Evolutionary conservation across 306 rosid species (phyloP).

Genomic region (Acacia confusa): DNA sequence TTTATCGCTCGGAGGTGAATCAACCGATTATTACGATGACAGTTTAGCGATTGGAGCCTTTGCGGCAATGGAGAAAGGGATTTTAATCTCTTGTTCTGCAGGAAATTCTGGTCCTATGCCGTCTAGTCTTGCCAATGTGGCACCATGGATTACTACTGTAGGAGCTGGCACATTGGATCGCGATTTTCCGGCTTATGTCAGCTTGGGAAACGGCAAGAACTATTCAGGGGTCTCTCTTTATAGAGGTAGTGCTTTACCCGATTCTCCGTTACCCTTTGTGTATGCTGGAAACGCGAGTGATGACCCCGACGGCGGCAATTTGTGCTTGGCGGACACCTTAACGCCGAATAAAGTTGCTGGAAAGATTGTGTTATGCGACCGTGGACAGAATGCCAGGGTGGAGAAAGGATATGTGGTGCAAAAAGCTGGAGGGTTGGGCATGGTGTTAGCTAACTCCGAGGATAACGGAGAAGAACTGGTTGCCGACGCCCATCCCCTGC

Average conservation of each 20-base stretch:
- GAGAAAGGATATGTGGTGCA: slow-evolving; percentile 67
- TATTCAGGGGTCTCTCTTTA: slow-evolving; percentile 64
- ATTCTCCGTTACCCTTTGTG: slow-evolving; percentile 38
- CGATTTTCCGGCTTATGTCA: slow-evolving; percentile 64
- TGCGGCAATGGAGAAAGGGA: slow-evolving; percentile 80
- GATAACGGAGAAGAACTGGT: slow-evolving; percentile 60
- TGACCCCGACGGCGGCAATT: slow-evolving; percentile 26
- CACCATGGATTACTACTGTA: slow-evolving; percentile 92
- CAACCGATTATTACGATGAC: slow-evolving; percentile 49
- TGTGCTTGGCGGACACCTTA: slow-evolving; percentile 53
- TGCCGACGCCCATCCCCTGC: slow-evolving; percentile 72
- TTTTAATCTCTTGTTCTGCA: slow-evolving; percentile 64
- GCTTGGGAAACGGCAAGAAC: slow-evolving; percentile 68
- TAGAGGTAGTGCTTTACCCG: slow-evolving; percentile 33
- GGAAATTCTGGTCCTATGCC: slow-evolving; percentile 70
- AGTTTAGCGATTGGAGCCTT: slow-evolving; percentile 68
- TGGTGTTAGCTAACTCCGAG: slow-evolving; percentile 59
- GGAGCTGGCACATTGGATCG: slow-evolving; percentile 96
- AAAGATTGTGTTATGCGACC: slow-evolving; percentile 71
- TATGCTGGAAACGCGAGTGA: slow-evolving; percentile 61
- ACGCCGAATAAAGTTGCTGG: slow-evolving; percentile 59
- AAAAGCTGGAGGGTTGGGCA: slow-evolving; percentile 72
- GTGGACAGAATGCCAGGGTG: slow-evolving; percentile 51
- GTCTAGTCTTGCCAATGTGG: slow-evolving; percentile 47
- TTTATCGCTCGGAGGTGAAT: slow-evolving; percentile 68